phyloP scores from a whole-genome alignment of 2,329 filamentous ascomycete genomes.

The Aspergillus hiratsukae region DNA sequence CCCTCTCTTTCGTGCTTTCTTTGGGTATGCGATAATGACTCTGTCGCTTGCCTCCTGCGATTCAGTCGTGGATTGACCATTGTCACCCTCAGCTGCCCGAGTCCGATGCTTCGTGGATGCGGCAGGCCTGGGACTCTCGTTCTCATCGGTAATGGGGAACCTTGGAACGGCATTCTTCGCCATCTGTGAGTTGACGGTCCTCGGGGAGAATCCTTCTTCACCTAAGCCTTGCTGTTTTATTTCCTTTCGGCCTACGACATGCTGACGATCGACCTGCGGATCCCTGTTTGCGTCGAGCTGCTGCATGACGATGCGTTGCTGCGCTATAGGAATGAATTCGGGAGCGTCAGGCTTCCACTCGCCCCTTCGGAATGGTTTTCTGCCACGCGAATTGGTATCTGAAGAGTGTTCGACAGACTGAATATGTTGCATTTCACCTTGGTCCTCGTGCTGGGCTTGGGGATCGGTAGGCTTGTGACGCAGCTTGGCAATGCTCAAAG shows the following conservation, averaged over 20 bases:
- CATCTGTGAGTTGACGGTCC: background rate
- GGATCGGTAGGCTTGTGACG: background rate
- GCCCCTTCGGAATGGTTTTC: background rate
- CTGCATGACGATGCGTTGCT: background rate
- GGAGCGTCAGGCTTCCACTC: background rate
- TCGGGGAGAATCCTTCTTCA: background rate
- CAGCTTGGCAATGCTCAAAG: background rate
- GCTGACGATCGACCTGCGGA: background rate
- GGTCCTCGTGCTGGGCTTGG: background rate
- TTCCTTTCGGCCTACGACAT: background rate
- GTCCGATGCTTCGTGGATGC: background rate
- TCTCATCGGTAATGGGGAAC: background rate
- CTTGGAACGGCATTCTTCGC: background rate
- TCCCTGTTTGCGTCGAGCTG: background rate
- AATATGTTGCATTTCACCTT: background rate
- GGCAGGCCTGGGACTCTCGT: background rate
- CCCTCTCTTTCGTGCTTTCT: conserved; percentile 4
- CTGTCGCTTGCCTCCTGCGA: background rate
- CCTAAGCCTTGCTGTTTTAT: background rate
- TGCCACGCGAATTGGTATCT: background rate
- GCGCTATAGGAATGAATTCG: background rate
- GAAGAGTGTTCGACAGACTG: background rate
- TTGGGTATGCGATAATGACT: conserved; percentile 2
- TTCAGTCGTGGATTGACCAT: background rate
- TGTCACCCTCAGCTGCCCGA: background rate